These are phyloP conservation scores for Phytophthora citricola DNA, from an alignment of 352 stramenopile species.

Conservation along the genomic window DNA sequence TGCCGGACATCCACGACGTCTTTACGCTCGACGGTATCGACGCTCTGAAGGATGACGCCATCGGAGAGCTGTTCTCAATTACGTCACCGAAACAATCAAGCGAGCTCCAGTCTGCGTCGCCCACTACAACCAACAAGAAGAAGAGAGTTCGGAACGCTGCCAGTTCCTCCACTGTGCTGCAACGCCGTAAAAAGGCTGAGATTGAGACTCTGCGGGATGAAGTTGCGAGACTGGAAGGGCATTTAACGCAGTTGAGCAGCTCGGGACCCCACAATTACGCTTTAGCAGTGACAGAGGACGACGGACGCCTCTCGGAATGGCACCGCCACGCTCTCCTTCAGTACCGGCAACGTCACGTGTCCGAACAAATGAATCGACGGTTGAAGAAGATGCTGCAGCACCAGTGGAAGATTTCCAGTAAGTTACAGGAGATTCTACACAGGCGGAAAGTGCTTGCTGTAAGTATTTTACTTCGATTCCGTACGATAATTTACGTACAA, in stretches of 20 bases:
- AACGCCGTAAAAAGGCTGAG: slow-evolving; percentile 26
- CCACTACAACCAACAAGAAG: slow-evolving; percentile 7
- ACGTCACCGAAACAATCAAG: neutral
- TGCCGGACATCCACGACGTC: neutral
- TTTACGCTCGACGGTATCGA: slow-evolving; percentile 14
- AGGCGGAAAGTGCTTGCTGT: slow-evolving; percentile 19
- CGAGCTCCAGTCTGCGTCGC: neutral
- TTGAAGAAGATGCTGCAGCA: slow-evolving; percentile 11
- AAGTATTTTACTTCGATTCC: neutral
- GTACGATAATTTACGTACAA: neutral
- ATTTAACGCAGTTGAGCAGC: slow-evolving; percentile 4
- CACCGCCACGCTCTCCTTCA: slow-evolving; percentile 10
- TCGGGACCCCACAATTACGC: neutral
- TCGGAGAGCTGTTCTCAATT: too few relatives aligned
- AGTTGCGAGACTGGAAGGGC: slow-evolving; percentile 1
- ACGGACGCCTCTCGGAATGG: neutral
- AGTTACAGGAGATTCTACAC: slow-evolving; percentile 4
- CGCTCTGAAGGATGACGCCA: neutral
- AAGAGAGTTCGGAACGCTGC: slow-evolving; percentile 3
- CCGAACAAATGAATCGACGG: slow-evolving; percentile 9
- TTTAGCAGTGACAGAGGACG: neutral
- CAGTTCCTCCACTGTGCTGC: slow-evolving; percentile 25
- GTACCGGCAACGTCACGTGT: slow-evolving; percentile 9
- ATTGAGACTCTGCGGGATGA: slow-evolving; percentile 21
- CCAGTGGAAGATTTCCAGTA: neutral